Percentiles rank a stretch among this genome's conserved stretches.
Conservation (phyloP, 768 basidiomycete genomes). For the Suillus discolor region DNA sequence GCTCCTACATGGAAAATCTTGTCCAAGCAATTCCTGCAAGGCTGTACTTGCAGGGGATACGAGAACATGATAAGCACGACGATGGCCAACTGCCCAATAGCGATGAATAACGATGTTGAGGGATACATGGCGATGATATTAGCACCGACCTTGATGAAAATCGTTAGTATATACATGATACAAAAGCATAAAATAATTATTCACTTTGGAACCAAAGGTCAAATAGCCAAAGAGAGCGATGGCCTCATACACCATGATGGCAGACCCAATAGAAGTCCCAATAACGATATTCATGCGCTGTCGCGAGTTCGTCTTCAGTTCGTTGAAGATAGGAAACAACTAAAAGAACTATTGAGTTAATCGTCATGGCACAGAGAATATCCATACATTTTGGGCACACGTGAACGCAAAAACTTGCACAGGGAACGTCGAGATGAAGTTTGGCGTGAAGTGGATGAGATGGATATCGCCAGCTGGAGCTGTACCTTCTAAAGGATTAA, state of each 20-base stretch:
- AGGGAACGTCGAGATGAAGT: slow-evolving; percentile 84
- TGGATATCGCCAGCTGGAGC: slow-evolving; percentile 66
- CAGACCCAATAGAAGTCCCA: slow-evolving; percentile 82
- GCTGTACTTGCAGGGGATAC: slow-evolving; percentile 93
- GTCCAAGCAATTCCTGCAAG: slow-evolving; percentile 89
- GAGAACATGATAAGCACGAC: slow-evolving; percentile 88
- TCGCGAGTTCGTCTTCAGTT: slow-evolving; percentile 81
- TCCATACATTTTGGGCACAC: slow-evolving; percentile 86
- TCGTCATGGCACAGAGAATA: slow-evolving; percentile 8
- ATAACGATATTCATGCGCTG: slow-evolving; percentile 86
- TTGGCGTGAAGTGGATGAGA: slow-evolving; percentile 73
- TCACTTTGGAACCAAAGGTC: slow-evolving; percentile 86
- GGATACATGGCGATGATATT: slow-evolving; percentile 97
- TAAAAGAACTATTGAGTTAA: slow-evolving; percentile 32
- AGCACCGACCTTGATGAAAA: slow-evolving; percentile 63
- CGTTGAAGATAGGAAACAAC: slow-evolving; percentile 95
- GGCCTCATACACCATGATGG: slow-evolving; percentile 83
- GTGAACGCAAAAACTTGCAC: slow-evolving; percentile 94
- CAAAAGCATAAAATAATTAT: slow-evolving; percentile 18
- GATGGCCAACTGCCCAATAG: slow-evolving; percentile 91
- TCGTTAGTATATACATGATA: slow-evolving; percentile 9
- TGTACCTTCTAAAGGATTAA: slow-evolving; percentile 69
- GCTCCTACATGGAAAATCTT: slow-evolving; percentile 71
- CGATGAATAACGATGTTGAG: slow-evolving; percentile 87
- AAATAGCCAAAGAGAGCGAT: slow-evolving; percentile 90